Evolutionary conservation across 805 yeast species (phyloP), one percentile per base, ranked within the genome.

Genomic region (Helenozyma baotianmanensis): DNA sequence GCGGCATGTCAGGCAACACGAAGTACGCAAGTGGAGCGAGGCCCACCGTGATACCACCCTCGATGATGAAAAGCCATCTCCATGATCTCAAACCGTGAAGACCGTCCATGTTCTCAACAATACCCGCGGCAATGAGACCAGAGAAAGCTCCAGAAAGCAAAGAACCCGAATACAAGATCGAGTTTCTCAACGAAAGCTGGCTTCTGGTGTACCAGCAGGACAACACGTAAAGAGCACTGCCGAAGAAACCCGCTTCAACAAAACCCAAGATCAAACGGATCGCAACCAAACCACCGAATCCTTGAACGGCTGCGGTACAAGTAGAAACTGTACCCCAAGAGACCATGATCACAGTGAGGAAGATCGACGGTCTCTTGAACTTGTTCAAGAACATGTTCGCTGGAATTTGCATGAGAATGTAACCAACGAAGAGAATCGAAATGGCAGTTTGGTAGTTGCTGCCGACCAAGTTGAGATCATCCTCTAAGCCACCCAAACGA

Each of bases 1-100:
- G 58, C 14, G 81, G 82, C 51, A 62, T 62, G 40, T 72, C 76
- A 14, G 80, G 80, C 33, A 75, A 55, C 22, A 72, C 58, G 30
- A 62, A 57, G 48, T 69, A 70, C 6, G 74, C 69, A 29, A 69
- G 35, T 6, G 73, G 60, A 26, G 72, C 67, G 29, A 64, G 44
- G 28, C 59, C 57, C 33, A 72, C 68, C 9, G 82, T 76, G 35
- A 71, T 62, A 3, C 64, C 61, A 26, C 82, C 82, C 51, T 74
- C 80, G 27, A 76, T 69, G 30, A 74, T 57, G 42, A 76, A 76
- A 26, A 75, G 62, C 70, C 75, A 76, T 48, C 76, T 59, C 81
- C 81, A 76, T 9, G 58, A 53, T 11, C 48, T 32, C 29, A 43
- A 39, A 14, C 39, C 40, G 12, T 21, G 35, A 3, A 34, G 35